phyloP scores from a whole-genome alignment of 768 basidiomycete genomes.

The Russula virescens region DNA sequence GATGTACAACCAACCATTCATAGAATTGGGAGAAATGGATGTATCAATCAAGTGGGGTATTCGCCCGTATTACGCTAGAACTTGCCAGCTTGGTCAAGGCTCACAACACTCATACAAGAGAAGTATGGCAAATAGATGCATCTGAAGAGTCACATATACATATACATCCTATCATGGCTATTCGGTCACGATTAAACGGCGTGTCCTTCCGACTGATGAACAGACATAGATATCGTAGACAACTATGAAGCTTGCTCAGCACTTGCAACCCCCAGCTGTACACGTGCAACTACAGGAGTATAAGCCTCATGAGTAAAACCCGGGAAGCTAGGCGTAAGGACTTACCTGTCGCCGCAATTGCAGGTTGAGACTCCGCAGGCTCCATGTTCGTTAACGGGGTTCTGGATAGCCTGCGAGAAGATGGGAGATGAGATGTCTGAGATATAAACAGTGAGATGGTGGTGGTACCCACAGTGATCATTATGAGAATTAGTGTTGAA shows the following conservation, averaged over 20 bases:
- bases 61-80: not conserved
- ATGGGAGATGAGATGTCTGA: not conserved
- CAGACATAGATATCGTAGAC: not conserved
- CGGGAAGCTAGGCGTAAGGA: not conserved
- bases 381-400: constrained; percentile 37
- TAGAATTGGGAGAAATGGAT: not conserved
- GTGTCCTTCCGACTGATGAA: not conserved
- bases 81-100: not conserved
- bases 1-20: not conserved
- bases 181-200: not conserved
- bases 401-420: not conserved
- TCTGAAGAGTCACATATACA: not conserved
- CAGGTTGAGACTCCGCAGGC: constrained; percentile 31
- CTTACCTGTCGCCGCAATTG: constrained; percentile 48
- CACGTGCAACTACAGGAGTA: constrained; percentile 45
- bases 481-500: not conserved
- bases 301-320: not conserved
- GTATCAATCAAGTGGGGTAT: no score
- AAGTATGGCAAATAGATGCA: not conserved
- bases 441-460: not conserved
- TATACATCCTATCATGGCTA: not conserved
- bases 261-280: constrained; percentile 61
- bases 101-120: not conserved
- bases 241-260: constrained; percentile 34
- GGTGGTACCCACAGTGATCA: constrained; percentile 4